These are phyloP conservation scores for Gomphus bonarii DNA, from an alignment of 1,284 basidiomycete species.

Conservation along the genomic window DNA sequence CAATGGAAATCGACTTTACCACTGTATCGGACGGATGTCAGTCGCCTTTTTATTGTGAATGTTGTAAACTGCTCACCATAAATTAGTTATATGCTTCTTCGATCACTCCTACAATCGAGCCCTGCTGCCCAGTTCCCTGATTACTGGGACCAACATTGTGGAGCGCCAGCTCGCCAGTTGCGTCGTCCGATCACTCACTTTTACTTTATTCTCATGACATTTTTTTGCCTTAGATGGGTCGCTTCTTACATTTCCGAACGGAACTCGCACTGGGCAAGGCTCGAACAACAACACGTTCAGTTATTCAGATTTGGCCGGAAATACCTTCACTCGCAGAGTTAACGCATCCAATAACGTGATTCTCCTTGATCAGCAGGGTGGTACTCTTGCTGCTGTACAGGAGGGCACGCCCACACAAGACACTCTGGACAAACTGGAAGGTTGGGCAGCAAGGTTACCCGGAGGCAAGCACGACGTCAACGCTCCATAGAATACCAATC, in stretches of 20 bases:
- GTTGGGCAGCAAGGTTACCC: conserved; percentile 17
- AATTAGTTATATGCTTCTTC: conserved; percentile 38
- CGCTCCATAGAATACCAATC: background rate
- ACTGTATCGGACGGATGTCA: conserved; percentile 38
- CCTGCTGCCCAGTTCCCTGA: conserved; percentile 47
- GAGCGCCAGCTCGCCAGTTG: conserved; percentile 49
- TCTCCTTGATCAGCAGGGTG: conserved; percentile 46
- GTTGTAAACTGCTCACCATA: background rate
- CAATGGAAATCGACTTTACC: conserved; percentile 48
- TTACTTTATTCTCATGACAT: background rate
- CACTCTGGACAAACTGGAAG: conserved; percentile 4
- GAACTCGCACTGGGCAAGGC: conserved; percentile 52
- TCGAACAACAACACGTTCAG: conserved; percentile 58
- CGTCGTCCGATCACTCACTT: background rate
- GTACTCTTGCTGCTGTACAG: conserved; percentile 34
- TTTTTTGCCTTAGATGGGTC: conserved; percentile 33
- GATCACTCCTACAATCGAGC: conserved; percentile 61
- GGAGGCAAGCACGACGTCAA: conserved; percentile 9
- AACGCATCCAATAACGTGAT: conserved; percentile 51
- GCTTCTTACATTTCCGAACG: conserved; percentile 33
- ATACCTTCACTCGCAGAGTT: conserved; percentile 54
- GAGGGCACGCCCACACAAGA: conserved; percentile 13
- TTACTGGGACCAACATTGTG: conserved; percentile 43
- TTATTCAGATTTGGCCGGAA: conserved; percentile 47
- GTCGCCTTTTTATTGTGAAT: conserved; percentile 16